These are phyloP conservation scores for Calocybe cyanea DNA, from an alignment of 768 basidiomycete genomes.

Conservation along the genomic window DNA sequence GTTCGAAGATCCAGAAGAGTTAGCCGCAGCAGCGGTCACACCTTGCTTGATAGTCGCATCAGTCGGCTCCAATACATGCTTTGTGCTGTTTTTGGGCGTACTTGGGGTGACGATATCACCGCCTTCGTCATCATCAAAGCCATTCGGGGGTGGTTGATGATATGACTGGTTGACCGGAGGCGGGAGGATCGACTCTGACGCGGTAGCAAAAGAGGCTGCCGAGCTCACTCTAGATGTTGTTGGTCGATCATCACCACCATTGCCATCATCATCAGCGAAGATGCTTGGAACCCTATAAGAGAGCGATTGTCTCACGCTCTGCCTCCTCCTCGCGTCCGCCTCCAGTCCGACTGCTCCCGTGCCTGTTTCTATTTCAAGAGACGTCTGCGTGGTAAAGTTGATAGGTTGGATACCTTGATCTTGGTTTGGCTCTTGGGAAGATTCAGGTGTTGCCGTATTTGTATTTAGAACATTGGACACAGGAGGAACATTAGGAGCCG, in stretches of 20 bases:
- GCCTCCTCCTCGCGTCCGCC: too few relatives aligned
- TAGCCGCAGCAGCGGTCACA: too few relatives aligned
- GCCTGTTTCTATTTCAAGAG: too few relatives aligned
- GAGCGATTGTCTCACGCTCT: background rate
- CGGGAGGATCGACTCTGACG: slow-evolving; percentile 23
- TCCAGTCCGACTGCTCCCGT: background rate
- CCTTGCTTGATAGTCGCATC: slow-evolving; percentile 5
- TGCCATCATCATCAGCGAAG: too few relatives aligned
- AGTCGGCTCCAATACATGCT: slow-evolving; percentile 6
- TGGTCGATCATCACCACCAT: slow-evolving; percentile 3
- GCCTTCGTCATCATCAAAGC: slow-evolving; percentile 2
- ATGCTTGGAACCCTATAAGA: slow-evolving; percentile 12
- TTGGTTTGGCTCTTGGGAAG: slow-evolving; percentile 1
- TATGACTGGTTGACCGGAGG: too few relatives aligned
- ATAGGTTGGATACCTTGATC: too few relatives aligned
- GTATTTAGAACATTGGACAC: slow-evolving; percentile 4
- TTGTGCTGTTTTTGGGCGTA: slow-evolving; percentile 11
- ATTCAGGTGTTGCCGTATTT: background rate
- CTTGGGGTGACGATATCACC: slow-evolving; percentile 7
- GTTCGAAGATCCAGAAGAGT: too few relatives aligned
- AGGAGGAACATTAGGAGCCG: slow-evolving; percentile 14
- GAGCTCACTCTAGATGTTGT: slow-evolving; percentile 21
- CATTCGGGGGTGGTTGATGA: slow-evolving; percentile 7
- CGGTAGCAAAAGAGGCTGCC: slow-evolving; percentile 29
- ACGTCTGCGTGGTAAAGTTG: too few relatives aligned